Evolutionary conservation across 768 basidiomycete species (phyloP), one percentile per base, ranked within the genome.

Genomic region (Mrakia frigida): DNA sequence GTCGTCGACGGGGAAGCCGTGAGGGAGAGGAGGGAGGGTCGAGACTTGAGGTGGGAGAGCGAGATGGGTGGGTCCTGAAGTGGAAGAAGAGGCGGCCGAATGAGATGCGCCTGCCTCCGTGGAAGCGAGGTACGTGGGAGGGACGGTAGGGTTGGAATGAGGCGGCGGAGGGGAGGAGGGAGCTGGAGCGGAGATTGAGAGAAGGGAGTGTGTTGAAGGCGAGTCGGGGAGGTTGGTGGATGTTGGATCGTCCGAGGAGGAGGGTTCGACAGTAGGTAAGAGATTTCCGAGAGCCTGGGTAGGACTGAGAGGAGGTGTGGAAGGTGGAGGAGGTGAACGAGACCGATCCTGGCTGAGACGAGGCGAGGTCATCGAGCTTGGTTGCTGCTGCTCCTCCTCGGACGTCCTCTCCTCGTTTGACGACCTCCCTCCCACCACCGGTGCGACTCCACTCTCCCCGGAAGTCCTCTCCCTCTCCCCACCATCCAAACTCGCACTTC

Each of bases 81-180:
- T 9, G 28, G 56, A 56, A 6, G 56, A 56, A 56, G 56, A n/a
- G 13, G 56, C 23, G 4, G 56, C 25, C 5, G 56, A 56, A 18
- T 25, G 28, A 13, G 56, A 56, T 5, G 56, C 56, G 23, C 56
- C 56, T 25, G 56, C 28, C 56, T n/a, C n/a, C 25, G 56, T 56
- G 5, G 65, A 68, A 21, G 65, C 65, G 25, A 39, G 35, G 37
- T 68, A 68, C 6, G 65, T 39, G 43, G 65, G 65, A 23, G 65
- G 65, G 3, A 39, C 39, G 25, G 65, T 68, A 9, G 9, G 56
- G 65, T 68, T 35, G 39, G 65, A 39, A 68, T 68, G 65, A 18
- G 65, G 65, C 23, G 65, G 65, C 3, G 65, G 65, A 7, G 65
- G 65, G 23, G 65, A 68, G 35, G 65, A 41, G 23, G 65, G 65